Base-by-base conservation (phyloP, 1,139 yeast genomes). In the Protomyces macrosporus region DNA sequence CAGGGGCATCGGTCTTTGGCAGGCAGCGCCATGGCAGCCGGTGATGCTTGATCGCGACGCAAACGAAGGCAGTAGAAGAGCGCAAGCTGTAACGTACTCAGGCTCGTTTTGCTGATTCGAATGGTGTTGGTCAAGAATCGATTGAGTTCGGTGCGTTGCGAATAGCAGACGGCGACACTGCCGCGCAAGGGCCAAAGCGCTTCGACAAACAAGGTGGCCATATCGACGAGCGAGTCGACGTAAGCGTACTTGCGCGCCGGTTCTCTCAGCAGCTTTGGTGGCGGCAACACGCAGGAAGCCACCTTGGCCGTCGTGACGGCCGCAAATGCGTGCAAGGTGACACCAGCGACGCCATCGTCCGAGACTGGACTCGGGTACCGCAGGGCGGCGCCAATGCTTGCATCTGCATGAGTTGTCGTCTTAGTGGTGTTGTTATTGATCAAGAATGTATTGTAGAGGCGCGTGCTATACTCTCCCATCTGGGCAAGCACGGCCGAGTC, bases 41-140 rank as follows among this genome's bases (percentile, higher is more conserved):
- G 48, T 55, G 53, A 55, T 12, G 53, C 34, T 30, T 65, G 66
- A 48, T 63, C 65, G n/a, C 62, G 50, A 12, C 53, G 37, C 45
- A 67, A 30, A 70, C 67, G 32, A 67, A 82, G 76, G 53, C 87
- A 72, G 72, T 87, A 88, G 72, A 79, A 86, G 66, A 88, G 78
- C 5, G 90, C 81, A 55, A 86, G 79, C 71, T 86, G 90, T 66
- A 88, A 79, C 4, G 87, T 80, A 62, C 85, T 81, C 67, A 83
- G 80, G 10, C 88, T 83, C 50, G 88, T 82, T 69, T 86, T 83
- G 10, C 91, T 85, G 66, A 95, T 80, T 68, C 82, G 82, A 67
- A 88, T 77, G 45, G 87, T 82, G 72, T 87, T 93, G 67, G 82
- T 79, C 55, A 87, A 77, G 70, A 84, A 88, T 36, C 69, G 57